Percentiles rank a stretch among this genome's conserved stretches.
phyloP scores from a whole-genome alignment of 371 early-diverging fungal genomes.

The Syncephalastrum racemosum region DNA sequence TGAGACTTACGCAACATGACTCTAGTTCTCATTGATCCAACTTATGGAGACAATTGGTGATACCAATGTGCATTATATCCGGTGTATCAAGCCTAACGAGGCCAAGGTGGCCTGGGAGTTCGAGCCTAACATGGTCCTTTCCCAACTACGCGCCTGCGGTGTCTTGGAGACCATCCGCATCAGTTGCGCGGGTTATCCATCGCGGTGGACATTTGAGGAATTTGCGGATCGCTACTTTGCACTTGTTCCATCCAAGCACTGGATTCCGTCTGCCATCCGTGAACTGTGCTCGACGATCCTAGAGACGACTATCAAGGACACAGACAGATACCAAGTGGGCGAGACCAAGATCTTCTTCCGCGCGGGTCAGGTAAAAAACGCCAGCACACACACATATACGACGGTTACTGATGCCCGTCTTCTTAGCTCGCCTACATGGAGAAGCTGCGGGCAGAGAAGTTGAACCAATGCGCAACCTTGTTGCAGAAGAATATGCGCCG shows the following conservation, averaged over 20 bases:
- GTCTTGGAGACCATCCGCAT: conserved; percentile 99
- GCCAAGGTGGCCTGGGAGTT: conserved; percentile 88
- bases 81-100: conserved; percentile 97
- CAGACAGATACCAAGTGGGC: conserved; percentile 94
- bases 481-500: conserved; percentile 90
- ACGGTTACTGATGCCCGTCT: not conserved
- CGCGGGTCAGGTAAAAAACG: conserved; percentile 78
- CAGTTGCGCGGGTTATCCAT: conserved; percentile 98
- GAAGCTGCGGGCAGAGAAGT: conserved; percentile 78
- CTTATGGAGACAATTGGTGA: conserved; percentile 92
- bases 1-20: not conserved
- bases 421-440: conserved; percentile 84
- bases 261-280: conserved; percentile 37
- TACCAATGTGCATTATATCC: conserved; percentile 96
- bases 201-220: conserved; percentile 90
- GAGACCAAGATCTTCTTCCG: conserved; percentile 99
- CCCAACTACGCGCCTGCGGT: conserved; percentile 99
- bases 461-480: conserved; percentile 74
- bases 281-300: conserved; percentile 67
- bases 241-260: conserved; percentile 71
- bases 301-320: conserved; percentile 64
- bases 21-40: conserved; percentile 71
- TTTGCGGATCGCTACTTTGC: conserved; percentile 94
- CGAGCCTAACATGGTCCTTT: conserved; percentile 90
- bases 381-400: not conserved